Conservation (phyloP, 805 yeast species). For the Yarrowia divulgata region DNA sequence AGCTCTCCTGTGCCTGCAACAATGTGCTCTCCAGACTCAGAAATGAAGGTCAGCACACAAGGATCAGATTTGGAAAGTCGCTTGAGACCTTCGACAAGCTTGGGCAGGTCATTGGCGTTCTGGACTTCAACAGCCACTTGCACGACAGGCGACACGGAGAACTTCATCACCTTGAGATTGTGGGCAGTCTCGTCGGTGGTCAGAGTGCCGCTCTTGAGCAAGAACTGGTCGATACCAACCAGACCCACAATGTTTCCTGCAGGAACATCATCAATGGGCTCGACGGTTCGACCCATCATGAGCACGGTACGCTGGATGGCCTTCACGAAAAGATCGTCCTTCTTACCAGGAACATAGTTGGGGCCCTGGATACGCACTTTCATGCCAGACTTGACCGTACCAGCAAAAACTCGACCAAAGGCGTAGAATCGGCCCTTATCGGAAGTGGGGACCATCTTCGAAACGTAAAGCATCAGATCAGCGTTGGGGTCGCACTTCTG, state of each 20-base stretch:
- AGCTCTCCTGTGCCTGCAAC: slow-evolving; percentile 99
- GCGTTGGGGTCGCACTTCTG: slow-evolving; percentile 98
- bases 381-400: slow-evolving; percentile 98
- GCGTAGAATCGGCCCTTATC: slow-evolving; percentile 99
- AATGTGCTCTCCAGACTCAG: slow-evolving; percentile 98
- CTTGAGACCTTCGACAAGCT: slow-evolving; percentile 99
- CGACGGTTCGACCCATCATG: slow-evolving; percentile 99
- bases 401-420: slow-evolving; percentile 99
- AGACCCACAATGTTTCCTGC: slow-evolving; percentile 99
- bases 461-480: slow-evolving; percentile 98
- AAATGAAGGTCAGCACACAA: slow-evolving; percentile 87
- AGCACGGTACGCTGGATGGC: slow-evolving; percentile 98
- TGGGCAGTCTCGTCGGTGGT: slow-evolving; percentile 96
- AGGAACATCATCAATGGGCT: slow-evolving; percentile 98
- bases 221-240: slow-evolving; percentile 99
- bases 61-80: slow-evolving; percentile 99
- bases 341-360: slow-evolving; percentile 98
- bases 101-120: slow-evolving; percentile 99
- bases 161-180: slow-evolving; percentile 99
- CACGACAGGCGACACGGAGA: slow-evolving; percentile 99
- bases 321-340: slow-evolving; percentile 96
- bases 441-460: slow-evolving; percentile 99
- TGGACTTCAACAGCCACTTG: slow-evolving; percentile 99
- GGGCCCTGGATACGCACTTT: slow-evolving; percentile 99
- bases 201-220: slow-evolving; percentile 98